Base-by-base conservation (phyloP, 1,284 basidiomycete species). In the Trichosporon sp. region DNA sequence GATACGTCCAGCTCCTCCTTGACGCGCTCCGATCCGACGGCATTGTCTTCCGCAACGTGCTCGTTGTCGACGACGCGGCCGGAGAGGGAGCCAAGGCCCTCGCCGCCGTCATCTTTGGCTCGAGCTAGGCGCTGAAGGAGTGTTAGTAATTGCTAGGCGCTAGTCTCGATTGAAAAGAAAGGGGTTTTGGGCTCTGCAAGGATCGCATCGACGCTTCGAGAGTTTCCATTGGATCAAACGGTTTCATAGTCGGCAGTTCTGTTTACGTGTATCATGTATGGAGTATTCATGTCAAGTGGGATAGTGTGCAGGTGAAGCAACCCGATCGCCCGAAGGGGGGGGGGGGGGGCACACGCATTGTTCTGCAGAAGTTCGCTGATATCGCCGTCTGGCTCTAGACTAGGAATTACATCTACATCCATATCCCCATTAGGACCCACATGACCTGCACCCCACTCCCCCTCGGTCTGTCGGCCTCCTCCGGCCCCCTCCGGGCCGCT, bases 51-150 rank as follows among this genome's bases (percentile, higher is more conserved):
- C 73, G 74, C 54, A 66, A 70, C 43, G 76, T 79, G 11, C 40
- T 78, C 56, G 71, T 79, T 16, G 77, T 81, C 10, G 71, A 72
- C 31, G 81, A 82, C 72, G 77, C 80, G 4, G 81, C 80, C 1
- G 79, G 77, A 2, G 79, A 76, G 67, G 79, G 80, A 4, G 81
- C 79, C 5, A 73, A 70, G 66, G 81, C 76, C 0, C 66, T 82
- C 43, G 78, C 78, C 0, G 78, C 69, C 8, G 76, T 79, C 0
- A 74, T 76, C 21, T 80, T 78, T 61, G 68, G 67, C 26, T 8
- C 38, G 38, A 19, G 37, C 12, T 61, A 61, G 12, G 31, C 56
- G 31, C 1, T 3, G 10, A 12, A 10, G 38, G 8, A 12, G 11
- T 10, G 38, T 40, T 2, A 2, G 26, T 12, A 10, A 10, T 26